Base-by-base conservation (phyloP, 2,329 filamentous ascomycete species). In the Myriangium duriaei region DNA sequence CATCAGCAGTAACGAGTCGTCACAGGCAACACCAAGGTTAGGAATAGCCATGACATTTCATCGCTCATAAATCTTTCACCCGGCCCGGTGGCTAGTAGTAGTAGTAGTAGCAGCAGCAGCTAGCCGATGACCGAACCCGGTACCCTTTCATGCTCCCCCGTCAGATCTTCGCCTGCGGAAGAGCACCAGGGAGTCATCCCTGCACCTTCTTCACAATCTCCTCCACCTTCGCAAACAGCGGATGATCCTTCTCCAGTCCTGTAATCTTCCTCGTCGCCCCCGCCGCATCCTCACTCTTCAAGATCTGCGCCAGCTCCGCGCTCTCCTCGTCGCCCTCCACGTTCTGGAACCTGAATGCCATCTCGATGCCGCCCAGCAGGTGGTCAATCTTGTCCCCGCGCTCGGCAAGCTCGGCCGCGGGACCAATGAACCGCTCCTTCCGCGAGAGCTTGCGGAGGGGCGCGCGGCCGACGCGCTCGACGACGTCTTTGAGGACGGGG, bases 361-460 rank as follows among this genome's bases (percentile, higher is more conserved):
- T 85, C 69, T 96, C 88, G 32, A 91, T 75, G 13, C 84, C 82
- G 42, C 79, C 80, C 37, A 96, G 68, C 18, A 98, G 71, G 37
- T 74, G 77, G 41, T 76, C 71, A 58, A 79, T 80, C 50, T 74
- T 72, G 62, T 84, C 69, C 42, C 76, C 85, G 43, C 72, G 69
- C 68, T 94, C 85, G 32, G 86, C 86, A 12, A 98, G 74, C 63
- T 93, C 81, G 7, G 83, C 76, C 32, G 91, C 88, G 4, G 91
- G 91, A 32, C 82, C 86, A 51, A 98, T 79, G 67, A 98, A 94
- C 31, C 91, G 86, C 67, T 98, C 91, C 67, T 92, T 91, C 61
- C 87, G 82, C 47, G 80, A 80, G 21, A 98, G 73, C 71, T 98
- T 98, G 58, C 91, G 81, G 43, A 98, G 69, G 12, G 91, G 91